Evolutionary conservation across 495 filamentous ascomycete genomes (phyloP), one percentile per base, ranked within the genome.

Genomic region (Polyplosphaeria fusca): DNA sequence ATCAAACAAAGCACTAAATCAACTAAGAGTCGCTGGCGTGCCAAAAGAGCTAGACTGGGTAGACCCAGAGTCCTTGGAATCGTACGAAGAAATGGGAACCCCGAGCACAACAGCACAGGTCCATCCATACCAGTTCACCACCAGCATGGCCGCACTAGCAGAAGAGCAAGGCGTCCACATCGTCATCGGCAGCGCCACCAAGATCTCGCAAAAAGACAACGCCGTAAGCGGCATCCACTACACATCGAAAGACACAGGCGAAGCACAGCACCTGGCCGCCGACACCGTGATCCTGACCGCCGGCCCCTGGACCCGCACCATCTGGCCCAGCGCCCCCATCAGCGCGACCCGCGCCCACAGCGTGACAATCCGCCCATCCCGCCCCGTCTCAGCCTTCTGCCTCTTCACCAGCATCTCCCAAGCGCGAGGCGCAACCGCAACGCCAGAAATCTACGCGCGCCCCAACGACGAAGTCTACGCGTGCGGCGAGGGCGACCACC

Each of bases 61-160:
- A 47, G 76, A 85, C 50, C 73, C 79, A 11, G 82, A 86, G 4
- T 70, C 82, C 25, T 64, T 94, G 16, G 74, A 74, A 28, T 74
- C 76, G 13, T 98, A 95, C 64, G 84, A 88, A 35, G 82, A 85
- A 64, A 95, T 97, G 89, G 90, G 90, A 5, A 74, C 77, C 3
- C 85, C 86, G 0, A 80, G 79, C 3, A 85, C 83, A 35, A 97
- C 93, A 1, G 89, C 93, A 2, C 93, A 97, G 68, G 93, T 97
- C 4, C 93, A 97, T 69, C 93, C 93, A 1, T 90, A 88, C 65
- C 83, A 87, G 20, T 96, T 98, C 63, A 98, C 92, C 2, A 95
- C 82, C 0, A 79, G 87, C 2, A 93, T 98, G 68, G 88, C 89
- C 11, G 78, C 81, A 32, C 77, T 98, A 16, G 90, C 92, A 7